Base-by-base conservation (phyloP, 805 yeast species). In the Lachancea dasiensis region DNA sequence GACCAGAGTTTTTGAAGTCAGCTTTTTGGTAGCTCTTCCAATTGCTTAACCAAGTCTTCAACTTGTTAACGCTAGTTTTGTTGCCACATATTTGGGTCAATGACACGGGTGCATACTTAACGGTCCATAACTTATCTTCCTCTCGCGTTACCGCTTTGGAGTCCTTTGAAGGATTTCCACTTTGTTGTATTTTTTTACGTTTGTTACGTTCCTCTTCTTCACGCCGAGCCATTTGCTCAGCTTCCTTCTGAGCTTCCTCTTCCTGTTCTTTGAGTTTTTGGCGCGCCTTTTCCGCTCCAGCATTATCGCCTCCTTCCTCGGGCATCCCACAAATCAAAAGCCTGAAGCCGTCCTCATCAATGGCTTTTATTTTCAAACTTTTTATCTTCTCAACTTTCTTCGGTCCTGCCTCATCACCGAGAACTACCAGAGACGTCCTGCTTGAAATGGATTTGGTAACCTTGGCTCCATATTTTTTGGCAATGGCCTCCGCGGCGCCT, bases 351-450 rank as follows among this genome's bases (percentile, higher is more conserved):
- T 75, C 84, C 60, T 92, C 95, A 51, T 77, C 79, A 43, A 90
- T 81, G 27, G 94, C 86, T 60, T 89, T 89, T 38, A 86, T 76
- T 6, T 75, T 72, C 46, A 79, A 66, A 36, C 77, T 74, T 50
- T 76, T 80, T 47, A 94, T 90, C 52, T 80, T 85, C 50, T 76
- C 75, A 29, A 92, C 77, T 60, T 92, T 92, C n/a, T 86, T 78
- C 2, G 97, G 97, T 0, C 98, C 98, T 2, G 98, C 97, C 48
- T 92, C 97, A 36, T 73, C 86, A 6, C 98, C 98, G 21, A 92
- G 69, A 1, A 92, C 97, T 2, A 90, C 95, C 31, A 87, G 68
- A 17, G 86, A 75, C 1, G 98, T 92, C 52, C 81, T 85, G 8
- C 86, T 77, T 39, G 92, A 83, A 18, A 90, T 81, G 0, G 95